A percentile compares a stretch with the other conserved stretches of the same genome.
Conservation (phyloP, 2,329 filamentous ascomycete species). For the Pyricularia sp. region DNA sequence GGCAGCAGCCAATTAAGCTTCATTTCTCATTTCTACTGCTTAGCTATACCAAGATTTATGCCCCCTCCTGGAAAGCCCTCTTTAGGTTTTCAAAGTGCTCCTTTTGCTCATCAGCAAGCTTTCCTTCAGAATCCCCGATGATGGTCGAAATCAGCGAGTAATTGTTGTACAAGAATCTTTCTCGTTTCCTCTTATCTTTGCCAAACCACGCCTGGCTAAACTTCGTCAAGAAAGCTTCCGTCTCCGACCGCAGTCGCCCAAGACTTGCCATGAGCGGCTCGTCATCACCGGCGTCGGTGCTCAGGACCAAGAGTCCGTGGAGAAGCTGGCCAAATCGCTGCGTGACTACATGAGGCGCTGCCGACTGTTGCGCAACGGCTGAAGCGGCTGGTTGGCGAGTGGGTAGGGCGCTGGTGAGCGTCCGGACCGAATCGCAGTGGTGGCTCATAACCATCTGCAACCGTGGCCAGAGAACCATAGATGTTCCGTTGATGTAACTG, state of each 20-base stretch:
- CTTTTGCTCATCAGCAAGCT: slow-evolving; percentile 65
- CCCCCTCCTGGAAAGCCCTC: slow-evolving; percentile 42
- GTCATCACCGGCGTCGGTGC: slow-evolving; percentile 85
- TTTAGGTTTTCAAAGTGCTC: slow-evolving; percentile 64
- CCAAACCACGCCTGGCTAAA: slow-evolving; percentile 61
- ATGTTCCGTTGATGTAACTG: slow-evolving; percentile 85
- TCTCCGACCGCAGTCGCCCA: slow-evolving; percentile 65
- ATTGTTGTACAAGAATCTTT: slow-evolving; percentile 90
- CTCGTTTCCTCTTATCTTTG: slow-evolving; percentile 67
- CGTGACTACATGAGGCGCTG: slow-evolving; percentile 83
- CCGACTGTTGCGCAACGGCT: slow-evolving; percentile 49
- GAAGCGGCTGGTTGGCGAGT: slow-evolving; percentile 21
- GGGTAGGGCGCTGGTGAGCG: slow-evolving; percentile 43
- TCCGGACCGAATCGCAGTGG: slow-evolving; percentile 79
- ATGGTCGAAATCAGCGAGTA: slow-evolving; percentile 93
- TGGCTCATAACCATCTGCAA: slow-evolving; percentile 91
- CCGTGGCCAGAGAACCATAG: slow-evolving; percentile 93
- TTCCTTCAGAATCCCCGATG: slow-evolving; percentile 67
- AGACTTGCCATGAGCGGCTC: slow-evolving; percentile 84
- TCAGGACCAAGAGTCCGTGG: slow-evolving; percentile 74
- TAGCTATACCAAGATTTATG: slow-evolving; percentile 10
- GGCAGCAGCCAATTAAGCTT: not conserved
- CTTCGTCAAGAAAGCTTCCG: slow-evolving; percentile 73
- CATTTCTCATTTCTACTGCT: not conserved
- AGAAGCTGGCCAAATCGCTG: slow-evolving; percentile 93